Evolutionary conservation across 179 eudicot species (phyloP).

Genomic region (Sideroxylon spinosum): DNA sequence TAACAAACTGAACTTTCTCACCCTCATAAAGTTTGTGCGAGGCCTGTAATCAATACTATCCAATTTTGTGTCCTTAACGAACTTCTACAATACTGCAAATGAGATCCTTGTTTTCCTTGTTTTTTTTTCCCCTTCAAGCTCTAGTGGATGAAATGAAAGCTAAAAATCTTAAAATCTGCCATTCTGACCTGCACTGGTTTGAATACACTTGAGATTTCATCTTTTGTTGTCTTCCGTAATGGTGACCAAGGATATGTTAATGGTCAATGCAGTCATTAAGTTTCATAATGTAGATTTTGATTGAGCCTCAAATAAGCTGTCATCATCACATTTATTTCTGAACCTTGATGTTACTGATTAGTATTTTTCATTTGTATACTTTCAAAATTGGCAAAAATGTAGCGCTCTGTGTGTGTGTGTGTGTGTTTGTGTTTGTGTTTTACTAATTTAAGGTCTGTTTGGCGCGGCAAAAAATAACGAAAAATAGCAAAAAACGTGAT

Average conservation of each 20-base stretch:
- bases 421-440: background rate
- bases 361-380: background rate
- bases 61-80: background rate
- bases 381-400: background rate
- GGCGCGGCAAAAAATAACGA: no score
- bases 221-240: background rate
- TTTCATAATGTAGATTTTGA: background rate
- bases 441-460: background rate
- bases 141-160: background rate
- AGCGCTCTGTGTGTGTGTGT: no score
- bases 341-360: background rate
- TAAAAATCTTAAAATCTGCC: background rate
- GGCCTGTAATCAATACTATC: background rate
- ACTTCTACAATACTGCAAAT: background rate
- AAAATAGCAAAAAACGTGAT: no score
- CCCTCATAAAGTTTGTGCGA: background rate
- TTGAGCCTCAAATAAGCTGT: background rate
- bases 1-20: background rate
- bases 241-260: background rate
- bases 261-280: background rate
- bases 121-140: background rate
- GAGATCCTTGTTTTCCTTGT: background rate
- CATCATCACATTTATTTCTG: background rate
- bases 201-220: background rate
- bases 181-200: background rate